Evolutionary conservation across 2,329 filamentous ascomycete species (phyloP).

Genomic region (Bretziella fagacearum): DNA sequence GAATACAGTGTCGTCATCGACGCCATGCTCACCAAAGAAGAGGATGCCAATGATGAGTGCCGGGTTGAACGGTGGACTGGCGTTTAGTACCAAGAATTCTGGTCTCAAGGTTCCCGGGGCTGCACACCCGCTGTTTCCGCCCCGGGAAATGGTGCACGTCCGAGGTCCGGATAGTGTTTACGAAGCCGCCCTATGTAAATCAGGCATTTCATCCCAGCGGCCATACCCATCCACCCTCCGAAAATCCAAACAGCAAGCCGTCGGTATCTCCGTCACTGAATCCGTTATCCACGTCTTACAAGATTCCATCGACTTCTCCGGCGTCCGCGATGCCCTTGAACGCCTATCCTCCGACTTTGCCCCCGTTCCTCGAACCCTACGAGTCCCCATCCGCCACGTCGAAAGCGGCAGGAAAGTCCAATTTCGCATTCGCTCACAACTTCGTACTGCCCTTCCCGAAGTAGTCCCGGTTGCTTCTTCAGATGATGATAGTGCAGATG

Average conservation of each 20-base stretch:
- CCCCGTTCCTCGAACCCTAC: slow-evolving; percentile 31
- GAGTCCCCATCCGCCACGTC: slow-evolving; percentile 38
- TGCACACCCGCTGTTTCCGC: slow-evolving; percentile 54
- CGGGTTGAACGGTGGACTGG: neutral
- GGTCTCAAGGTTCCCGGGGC: slow-evolving; percentile 48
- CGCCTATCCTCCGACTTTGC: slow-evolving; percentile 25
- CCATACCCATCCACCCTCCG: slow-evolving; percentile 14
- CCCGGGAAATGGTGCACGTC: slow-evolving; percentile 45
- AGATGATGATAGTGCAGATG: slow-evolving; percentile 21
- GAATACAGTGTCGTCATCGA: slow-evolving; percentile 33
- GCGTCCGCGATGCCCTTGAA: slow-evolving; percentile 20
- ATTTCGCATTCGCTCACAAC: slow-evolving; percentile 28
- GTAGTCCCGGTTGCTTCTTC: neutral
- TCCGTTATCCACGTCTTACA: slow-evolving; percentile 25
- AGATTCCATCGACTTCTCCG: slow-evolving; percentile 18
- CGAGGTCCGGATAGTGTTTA: slow-evolving; percentile 26
- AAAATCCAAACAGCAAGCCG: slow-evolving; percentile 34
- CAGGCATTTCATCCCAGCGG: neutral
- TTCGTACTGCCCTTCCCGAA: slow-evolving; percentile 22
- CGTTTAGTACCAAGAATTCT: slow-evolving; percentile 29
- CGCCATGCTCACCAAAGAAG: slow-evolving; percentile 33
- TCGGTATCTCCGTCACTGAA: slow-evolving; percentile 26
- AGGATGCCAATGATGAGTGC: slow-evolving; percentile 17
- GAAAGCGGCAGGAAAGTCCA: slow-evolving; percentile 41
- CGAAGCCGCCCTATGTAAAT: neutral